Conservation (phyloP, 179 eudicot genomes). For the Beta corolliflora region DNA sequence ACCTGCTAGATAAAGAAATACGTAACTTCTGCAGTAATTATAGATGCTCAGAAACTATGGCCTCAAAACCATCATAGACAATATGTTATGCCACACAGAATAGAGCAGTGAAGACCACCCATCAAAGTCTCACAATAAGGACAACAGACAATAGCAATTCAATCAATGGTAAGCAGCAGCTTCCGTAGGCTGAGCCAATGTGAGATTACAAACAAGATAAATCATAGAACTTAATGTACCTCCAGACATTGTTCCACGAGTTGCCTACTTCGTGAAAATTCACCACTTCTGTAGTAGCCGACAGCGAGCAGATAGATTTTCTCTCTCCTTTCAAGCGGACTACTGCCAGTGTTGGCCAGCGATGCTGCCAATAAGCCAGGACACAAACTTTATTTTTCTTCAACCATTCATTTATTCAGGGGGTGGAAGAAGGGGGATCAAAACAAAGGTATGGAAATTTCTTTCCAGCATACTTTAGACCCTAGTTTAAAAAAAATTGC, state of each 20-base stretch:
- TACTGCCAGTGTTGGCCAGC: constrained; percentile 46
- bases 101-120: background rate
- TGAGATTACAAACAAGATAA: background rate
- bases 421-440: background rate
- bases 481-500: background rate
- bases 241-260: constrained; percentile 68
- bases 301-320: constrained; percentile 75
- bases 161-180: background rate
- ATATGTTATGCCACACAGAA: background rate
- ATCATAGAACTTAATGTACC: constrained; percentile 37
- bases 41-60: background rate
- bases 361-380: constrained; percentile 51
- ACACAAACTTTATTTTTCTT: background rate
- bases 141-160: background rate
- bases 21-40: background rate
- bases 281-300: constrained; percentile 73
- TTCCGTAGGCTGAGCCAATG: background rate
- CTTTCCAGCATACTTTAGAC: background rate
- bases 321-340: constrained; percentile 70
- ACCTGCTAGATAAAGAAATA: no score
- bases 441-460: background rate
- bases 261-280: constrained; percentile 63
- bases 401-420: background rate
- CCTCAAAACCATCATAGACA: background rate
- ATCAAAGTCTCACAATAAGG: background rate